phyloP scores from a whole-genome alignment of 345 rosid species.

The Citrus australasica region DNA sequence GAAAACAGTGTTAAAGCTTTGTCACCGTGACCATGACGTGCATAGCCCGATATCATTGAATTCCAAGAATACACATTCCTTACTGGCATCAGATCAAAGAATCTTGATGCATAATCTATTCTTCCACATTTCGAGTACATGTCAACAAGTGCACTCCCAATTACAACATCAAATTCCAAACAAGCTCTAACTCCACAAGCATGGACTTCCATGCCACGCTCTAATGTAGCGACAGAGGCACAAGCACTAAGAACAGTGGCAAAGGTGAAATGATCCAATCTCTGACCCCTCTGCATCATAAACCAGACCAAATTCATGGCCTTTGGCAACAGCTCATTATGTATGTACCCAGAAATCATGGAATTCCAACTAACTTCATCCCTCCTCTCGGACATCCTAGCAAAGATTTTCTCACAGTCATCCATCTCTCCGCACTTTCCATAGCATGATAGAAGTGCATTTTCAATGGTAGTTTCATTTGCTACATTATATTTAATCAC shows the following conservation, averaged over 20 bases:
- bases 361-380: constrained; percentile 88
- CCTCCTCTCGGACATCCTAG: constrained; percentile 69
- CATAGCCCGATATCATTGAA: constrained; percentile 86
- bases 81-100: constrained; percentile 60
- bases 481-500: constrained; percentile 46
- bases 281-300: constrained; percentile 73
- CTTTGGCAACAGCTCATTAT: constrained; percentile 60
- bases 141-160: constrained; percentile 89
- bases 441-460: constrained; percentile 81
- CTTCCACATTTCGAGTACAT: constrained; percentile 98
- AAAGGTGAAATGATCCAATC: constrained; percentile 70
- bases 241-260: constrained; percentile 96
- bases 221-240: constrained; percentile 87
- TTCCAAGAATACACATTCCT: constrained; percentile 95
- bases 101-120: constrained; percentile 78
- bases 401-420: constrained; percentile 72
- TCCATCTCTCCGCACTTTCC: constrained; percentile 81
- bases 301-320: constrained; percentile 81
- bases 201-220: constrained; percentile 92
- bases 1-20: constrained; percentile 64
- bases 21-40: constrained; percentile 82
- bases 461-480: constrained; percentile 58
- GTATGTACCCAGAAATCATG: constrained; percentile 87
- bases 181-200: constrained; percentile 73
- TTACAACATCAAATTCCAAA: constrained; percentile 78